Percentiles rank a stretch among this genome's conserved stretches.
phyloP scores from a whole-genome alignment of 306 rosid genomes.

The Quercus glauca region DNA sequence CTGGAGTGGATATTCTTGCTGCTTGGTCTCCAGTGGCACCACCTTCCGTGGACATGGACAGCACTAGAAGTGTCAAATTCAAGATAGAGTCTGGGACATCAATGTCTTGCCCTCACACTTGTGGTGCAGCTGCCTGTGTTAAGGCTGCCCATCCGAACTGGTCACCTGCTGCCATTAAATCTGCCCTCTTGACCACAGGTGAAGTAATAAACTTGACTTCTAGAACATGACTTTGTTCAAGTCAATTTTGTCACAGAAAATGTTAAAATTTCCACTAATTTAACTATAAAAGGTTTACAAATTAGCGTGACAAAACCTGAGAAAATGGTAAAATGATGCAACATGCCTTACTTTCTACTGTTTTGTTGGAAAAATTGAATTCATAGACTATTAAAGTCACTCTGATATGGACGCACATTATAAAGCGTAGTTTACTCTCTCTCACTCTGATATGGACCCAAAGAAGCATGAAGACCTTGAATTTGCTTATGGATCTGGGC shows the following conservation, averaged over 20 bases:
- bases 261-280: no score
- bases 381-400: no score
- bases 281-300: no score
- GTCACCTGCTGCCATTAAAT: slow-evolving; percentile 38
- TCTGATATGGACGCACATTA: no score
- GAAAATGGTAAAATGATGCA: background rate
- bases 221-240: background rate
- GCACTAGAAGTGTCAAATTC: slow-evolving; percentile 17
- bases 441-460: slow-evolving; percentile 13
- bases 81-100: slow-evolving; percentile 27
- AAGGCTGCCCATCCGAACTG: slow-evolving; percentile 31
- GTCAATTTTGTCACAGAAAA: no score
- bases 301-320: no score
- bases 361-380: no score
- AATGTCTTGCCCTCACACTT: slow-evolving; percentile 35
- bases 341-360: background rate
- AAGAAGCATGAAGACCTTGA: slow-evolving; percentile 23
- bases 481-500: slow-evolving; percentile 37
- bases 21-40: slow-evolving; percentile 32
- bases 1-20: slow-evolving; percentile 32
- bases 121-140: slow-evolving; percentile 32
- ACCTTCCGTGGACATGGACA: background rate
- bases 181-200: slow-evolving; percentile 39
- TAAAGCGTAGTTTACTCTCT: background rate
- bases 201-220: background rate